These are phyloP conservation scores for Vitis riparia DNA, from an alignment of 164 flowering plant species.

Conservation along the genomic window DNA sequence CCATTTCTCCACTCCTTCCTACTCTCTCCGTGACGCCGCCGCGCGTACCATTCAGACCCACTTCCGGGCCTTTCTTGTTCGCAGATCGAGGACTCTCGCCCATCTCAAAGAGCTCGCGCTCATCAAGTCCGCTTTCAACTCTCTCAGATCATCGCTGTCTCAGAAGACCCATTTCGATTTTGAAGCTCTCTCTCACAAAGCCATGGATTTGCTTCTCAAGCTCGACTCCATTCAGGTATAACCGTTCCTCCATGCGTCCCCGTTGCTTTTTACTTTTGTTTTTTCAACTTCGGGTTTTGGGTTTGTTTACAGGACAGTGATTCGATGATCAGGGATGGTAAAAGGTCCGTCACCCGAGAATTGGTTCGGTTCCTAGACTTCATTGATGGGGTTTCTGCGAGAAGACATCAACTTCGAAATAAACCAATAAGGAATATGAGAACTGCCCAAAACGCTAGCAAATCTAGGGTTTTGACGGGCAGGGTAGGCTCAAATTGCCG, in stretches of 20 bases:
- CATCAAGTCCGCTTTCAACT: slow-evolving; percentile 52
- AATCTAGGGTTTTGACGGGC: slow-evolving; percentile 22
- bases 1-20: slow-evolving; percentile 22
- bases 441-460: slow-evolving; percentile 19
- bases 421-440: slow-evolving; percentile 37
- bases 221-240: slow-evolving; percentile 78
- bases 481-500: slow-evolving; percentile 2
- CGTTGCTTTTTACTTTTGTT: neutral
- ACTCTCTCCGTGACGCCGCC: slow-evolving; percentile 55
- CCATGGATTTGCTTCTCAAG: slow-evolving; percentile 53
- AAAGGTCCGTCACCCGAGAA: slow-evolving; percentile 50
- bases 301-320: slow-evolving; percentile 42
- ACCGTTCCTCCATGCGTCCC: neutral
- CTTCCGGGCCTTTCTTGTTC: slow-evolving; percentile 74
- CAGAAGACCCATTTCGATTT: slow-evolving; percentile 31
- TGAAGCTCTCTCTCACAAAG: slow-evolving; percentile 33
- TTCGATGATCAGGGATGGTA: slow-evolving; percentile 62
- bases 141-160: slow-evolving; percentile 55
- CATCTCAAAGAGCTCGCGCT: slow-evolving; percentile 69
- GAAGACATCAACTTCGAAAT: slow-evolving; percentile 28
- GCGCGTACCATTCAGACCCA: slow-evolving; percentile 83
- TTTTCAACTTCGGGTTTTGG: neutral
- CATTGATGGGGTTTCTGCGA: slow-evolving; percentile 45
- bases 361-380: slow-evolving; percentile 57
- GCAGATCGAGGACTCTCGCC: slow-evolving; percentile 78